A percentile compares a stretch with the other conserved stretches of the same genome.
Conservation (phyloP, 768 basidiomycete species). For the Mycena vulgaris region DNA sequence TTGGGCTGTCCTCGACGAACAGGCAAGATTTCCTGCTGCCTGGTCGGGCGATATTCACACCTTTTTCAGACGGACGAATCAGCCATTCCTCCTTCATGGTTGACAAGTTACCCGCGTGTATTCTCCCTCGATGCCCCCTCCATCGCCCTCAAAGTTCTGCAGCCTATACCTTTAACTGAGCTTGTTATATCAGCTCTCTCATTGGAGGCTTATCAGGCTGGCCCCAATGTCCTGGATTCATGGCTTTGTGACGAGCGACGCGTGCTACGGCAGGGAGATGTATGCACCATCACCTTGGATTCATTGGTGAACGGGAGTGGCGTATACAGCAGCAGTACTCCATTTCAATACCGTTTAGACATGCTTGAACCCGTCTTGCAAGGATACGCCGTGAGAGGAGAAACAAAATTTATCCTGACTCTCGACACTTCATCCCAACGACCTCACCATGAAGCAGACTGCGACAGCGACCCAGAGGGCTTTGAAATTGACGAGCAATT, state of each 20-base stretch:
- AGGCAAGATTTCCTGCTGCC: conserved; percentile 49
- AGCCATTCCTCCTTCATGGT: conserved; percentile 61
- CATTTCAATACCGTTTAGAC: conserved; percentile 64
- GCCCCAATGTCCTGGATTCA: conserved; percentile 54
- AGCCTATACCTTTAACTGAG: conserved; percentile 61
- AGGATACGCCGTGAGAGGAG: conserved; percentile 65
- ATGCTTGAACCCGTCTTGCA: conserved; percentile 83
- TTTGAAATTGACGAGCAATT: conserved; percentile 85
- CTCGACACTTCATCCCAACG: conserved; percentile 40
- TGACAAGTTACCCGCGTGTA: conserved; percentile 50
- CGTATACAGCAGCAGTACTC: conserved; percentile 32
- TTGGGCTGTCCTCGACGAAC: conserved; percentile 53
- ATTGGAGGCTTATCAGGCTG: conserved; percentile 62
- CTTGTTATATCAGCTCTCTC: conserved; percentile 69
- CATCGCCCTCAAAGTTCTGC: conserved; percentile 44
- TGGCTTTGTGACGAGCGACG: conserved; percentile 58
- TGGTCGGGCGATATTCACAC: conserved; percentile 1
- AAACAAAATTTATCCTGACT: conserved; percentile 70
- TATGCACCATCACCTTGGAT: conserved; percentile 48
- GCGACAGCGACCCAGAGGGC: conserved; percentile 51
- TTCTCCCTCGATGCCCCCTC: conserved; percentile 44
- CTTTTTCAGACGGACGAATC: conserved; percentile 49
- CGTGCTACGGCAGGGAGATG: conserved; percentile 69
- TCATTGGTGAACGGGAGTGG: conserved; percentile 35
- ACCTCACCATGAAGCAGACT: conserved; percentile 34